Base-by-base conservation (phyloP, 2,329 filamentous ascomycete species). In the Meredithiella fracta region DNA sequence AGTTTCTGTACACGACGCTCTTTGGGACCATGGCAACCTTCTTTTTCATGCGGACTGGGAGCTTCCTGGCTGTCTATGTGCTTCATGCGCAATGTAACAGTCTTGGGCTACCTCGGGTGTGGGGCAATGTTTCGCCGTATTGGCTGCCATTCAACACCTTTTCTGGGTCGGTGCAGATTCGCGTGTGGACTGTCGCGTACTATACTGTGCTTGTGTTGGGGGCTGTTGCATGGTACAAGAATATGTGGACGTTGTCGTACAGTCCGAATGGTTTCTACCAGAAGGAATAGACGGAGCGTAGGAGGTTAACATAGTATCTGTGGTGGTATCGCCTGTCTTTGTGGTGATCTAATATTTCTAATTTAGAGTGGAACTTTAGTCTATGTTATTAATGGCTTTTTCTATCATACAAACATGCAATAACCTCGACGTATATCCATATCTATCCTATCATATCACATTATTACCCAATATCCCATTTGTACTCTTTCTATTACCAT, bases 1-100 rank as follows among this genome's bases (percentile, higher is more conserved):
- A 97, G 66, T 84, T 98, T 63, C 73, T 77, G 3, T 98, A 94
- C 68, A 98, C 92, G 0, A 90, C 87, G 5, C 68, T 97, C 3
- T 98, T 98, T 64, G 92, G 92, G 60, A 89, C 88, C 68, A 95
- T 92, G 68, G 90, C 86, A 3, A 89, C 87, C 0, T 98, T 97
- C 63, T 64, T 96, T 20, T 95, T 85, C 64, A 66, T 98, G 20
- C 82, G 91, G 37, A 94, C 89, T 0, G 89, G 88, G 2, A 94
- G 85, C 51, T 69, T 97, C 40, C 74, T 83, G 42, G 82, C 85
- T 11, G 84, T 84, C 31, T 82, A 91, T 54, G 65, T 82, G 20
- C 83, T 86, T 3, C 92, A 98, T 65, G 77, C 80, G 8, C 92
- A 97, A 65, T 98, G 92, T 71, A 98, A 98, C 66, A 85, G 79